Percentiles rank a stretch among this genome's conserved stretches.
These are phyloP conservation scores for Crithidia thermophila DNA, from an alignment of 208 protist genomes.

Conservation along the genomic window DNA sequence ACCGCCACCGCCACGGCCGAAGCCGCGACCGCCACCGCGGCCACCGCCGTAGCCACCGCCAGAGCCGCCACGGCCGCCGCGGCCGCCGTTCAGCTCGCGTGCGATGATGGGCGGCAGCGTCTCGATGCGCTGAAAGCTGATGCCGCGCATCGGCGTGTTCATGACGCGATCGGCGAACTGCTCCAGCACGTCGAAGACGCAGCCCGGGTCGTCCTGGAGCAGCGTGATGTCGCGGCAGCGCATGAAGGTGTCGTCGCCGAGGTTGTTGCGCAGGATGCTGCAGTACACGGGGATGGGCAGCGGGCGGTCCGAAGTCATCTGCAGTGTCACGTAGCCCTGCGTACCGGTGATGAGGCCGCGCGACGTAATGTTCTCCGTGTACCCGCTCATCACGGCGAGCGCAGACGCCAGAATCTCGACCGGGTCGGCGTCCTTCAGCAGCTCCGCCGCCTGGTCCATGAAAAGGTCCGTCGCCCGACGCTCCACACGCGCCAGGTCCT, in stretches of 20 bases:
- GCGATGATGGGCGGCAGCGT: constrained; percentile 85
- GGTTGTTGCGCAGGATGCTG: constrained; percentile 86
- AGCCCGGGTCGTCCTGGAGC: constrained; percentile 86
- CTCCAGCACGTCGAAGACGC: constrained; percentile 90
- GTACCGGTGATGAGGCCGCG: constrained; percentile 85
- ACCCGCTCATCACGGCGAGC: constrained; percentile 91
- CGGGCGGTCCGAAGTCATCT: constrained; percentile 70
- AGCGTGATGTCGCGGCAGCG: constrained; percentile 85
- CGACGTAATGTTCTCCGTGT: constrained; percentile 87
- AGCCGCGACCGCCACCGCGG: constrained; percentile 26
- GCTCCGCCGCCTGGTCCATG: constrained; percentile 84
- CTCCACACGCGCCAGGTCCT: constrained; percentile 90
- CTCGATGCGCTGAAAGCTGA: constrained; percentile 71
- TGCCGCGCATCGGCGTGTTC: constrained; percentile 60
- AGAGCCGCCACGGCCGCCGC: constrained; percentile 39
- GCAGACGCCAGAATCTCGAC: constrained; percentile 88
- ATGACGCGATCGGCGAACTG: constrained; percentile 65
- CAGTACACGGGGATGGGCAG: constrained; percentile 86
- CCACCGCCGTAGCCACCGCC: constrained; percentile 24
- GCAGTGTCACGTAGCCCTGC: constrained; percentile 72
- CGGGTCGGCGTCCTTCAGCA: constrained; percentile 89
- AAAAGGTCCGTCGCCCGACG: constrained; percentile 83
- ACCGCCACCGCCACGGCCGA: constrained; percentile 29
- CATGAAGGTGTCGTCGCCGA: constrained; percentile 81
- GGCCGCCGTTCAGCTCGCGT: constrained; percentile 65